Conservation (phyloP, 2,329 filamentous ascomycete species). For the Lomentospora prolificans region DNA sequence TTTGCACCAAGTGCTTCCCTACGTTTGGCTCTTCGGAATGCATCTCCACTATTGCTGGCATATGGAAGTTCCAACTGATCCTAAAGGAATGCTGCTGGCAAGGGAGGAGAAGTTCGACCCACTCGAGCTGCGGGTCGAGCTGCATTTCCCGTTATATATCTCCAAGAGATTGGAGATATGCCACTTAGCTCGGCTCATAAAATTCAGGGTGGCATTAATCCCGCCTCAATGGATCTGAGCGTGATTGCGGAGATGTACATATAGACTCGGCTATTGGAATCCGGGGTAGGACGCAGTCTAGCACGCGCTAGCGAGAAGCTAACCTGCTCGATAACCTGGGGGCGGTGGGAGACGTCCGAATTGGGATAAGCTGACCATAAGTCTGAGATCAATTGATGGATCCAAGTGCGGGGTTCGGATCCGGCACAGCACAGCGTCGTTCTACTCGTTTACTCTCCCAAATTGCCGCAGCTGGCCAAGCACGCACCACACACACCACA, state of each 20-base stretch:
- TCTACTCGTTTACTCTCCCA: no score
- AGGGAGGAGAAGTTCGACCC: not conserved
- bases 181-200: not conserved
- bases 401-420: no score
- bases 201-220: not conserved
- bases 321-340: no score
- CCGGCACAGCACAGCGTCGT: no score
- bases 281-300: not conserved
- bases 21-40: not conserved
- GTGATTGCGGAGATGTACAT: not conserved
- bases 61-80: not conserved
- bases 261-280: not conserved
- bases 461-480: no score
- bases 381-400: no score
- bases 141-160: not conserved
- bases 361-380: no score
- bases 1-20: slow-evolving; percentile 1
- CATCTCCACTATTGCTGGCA: not conserved
- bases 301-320: no score
- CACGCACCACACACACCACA: no score
- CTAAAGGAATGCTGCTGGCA: not conserved
- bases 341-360: no score
- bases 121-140: not conserved
- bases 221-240: not conserved
- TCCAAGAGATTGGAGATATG: not conserved